phyloP scores from a whole-genome alignment of 179 eudicot genomes.

The Drosera spatulata region DNA sequence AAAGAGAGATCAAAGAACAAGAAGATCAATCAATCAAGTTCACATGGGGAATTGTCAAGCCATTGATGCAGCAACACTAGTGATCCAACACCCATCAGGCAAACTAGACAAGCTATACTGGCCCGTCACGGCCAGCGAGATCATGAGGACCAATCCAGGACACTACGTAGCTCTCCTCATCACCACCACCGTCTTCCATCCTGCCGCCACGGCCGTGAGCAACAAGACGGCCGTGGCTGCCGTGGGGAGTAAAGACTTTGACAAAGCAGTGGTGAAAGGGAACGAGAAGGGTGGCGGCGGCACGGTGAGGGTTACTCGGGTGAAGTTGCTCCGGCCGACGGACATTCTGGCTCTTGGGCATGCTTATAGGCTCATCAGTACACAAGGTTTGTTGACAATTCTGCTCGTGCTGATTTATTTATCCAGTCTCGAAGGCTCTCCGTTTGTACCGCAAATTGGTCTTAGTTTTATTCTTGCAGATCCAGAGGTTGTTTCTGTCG shows the following conservation, averaged over 20 bases:
- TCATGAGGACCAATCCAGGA: conserved; percentile 88
- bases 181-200: conserved; percentile 21
- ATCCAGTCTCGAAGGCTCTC: neutral
- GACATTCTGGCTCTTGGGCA: conserved; percentile 78
- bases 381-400: conserved; percentile 46
- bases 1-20: too few species aligned
- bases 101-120: conserved; percentile 55
- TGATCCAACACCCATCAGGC: conserved; percentile 77
- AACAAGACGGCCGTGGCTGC: neutral
- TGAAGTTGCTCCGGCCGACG: conserved; percentile 79
- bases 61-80: conserved; percentile 75
- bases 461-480: too few species aligned
- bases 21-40: too few species aligned
- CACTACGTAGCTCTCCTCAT: conserved; percentile 91
- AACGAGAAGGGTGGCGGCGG: conserved; percentile 4
- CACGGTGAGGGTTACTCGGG: conserved; percentile 60
- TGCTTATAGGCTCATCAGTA: conserved; percentile 77
- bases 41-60: conserved; percentile 96
- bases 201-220: conserved; percentile 3
- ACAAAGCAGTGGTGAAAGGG: too few species aligned
- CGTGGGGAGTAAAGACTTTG: neutral
- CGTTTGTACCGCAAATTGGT: too few species aligned
- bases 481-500: too few species aligned
- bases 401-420: neutral
- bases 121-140: conserved; percentile 56